These are phyloP conservation scores for Clitocybe nebularis DNA, from an alignment of 1,284 basidiomycete genomes.

Conservation along the genomic window DNA sequence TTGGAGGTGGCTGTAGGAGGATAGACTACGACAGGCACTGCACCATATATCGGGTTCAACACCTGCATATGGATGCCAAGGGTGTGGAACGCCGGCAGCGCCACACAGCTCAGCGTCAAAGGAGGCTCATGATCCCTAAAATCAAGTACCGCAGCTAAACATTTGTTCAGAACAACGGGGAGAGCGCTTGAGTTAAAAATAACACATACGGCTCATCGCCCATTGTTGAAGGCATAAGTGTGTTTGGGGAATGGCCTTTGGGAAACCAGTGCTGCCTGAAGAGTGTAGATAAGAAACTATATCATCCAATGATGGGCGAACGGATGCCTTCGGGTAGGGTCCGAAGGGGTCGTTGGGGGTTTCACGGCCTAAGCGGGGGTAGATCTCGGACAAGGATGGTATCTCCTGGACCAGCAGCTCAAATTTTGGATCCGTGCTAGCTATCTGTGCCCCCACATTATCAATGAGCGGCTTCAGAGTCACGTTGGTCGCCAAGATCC, in stretches of 20 bases:
- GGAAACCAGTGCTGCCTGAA: conserved; percentile 35
- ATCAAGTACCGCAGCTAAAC: background rate
- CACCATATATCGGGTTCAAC: conserved; percentile 12
- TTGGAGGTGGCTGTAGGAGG: conserved; percentile 11
- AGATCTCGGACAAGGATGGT: conserved; percentile 24
- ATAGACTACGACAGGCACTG: conserved; percentile 9
- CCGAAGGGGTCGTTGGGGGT: conserved; percentile 21
- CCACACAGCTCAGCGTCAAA: conserved; percentile 10
- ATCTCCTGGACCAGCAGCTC: conserved; percentile 22
- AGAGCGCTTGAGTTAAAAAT: background rate
- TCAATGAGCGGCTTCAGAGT: conserved; percentile 24
- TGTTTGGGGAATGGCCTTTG: conserved; percentile 24
- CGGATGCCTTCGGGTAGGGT: conserved; percentile 20
- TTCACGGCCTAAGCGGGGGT: conserved; percentile 31
- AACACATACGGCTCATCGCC: conserved; percentile 3
- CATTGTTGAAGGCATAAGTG: conserved; percentile 14
- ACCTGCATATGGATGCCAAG: conserved; percentile 15
- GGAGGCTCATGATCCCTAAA: background rate
- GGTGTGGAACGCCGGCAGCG: conserved; percentile 18
- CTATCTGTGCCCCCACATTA: conserved; percentile 13
- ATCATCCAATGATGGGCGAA: conserved; percentile 19
- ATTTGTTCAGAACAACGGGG: background rate
- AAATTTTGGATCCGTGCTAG: conserved; percentile 4
- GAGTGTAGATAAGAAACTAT: conserved; percentile 30
- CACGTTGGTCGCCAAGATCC: conserved; percentile 26